A percentile compares a stretch with the other conserved stretches of the same genome.
Evolutionary conservation across 2,329 filamentous ascomycete genomes (phyloP).

Genomic region (Aspergillus sergii): DNA sequence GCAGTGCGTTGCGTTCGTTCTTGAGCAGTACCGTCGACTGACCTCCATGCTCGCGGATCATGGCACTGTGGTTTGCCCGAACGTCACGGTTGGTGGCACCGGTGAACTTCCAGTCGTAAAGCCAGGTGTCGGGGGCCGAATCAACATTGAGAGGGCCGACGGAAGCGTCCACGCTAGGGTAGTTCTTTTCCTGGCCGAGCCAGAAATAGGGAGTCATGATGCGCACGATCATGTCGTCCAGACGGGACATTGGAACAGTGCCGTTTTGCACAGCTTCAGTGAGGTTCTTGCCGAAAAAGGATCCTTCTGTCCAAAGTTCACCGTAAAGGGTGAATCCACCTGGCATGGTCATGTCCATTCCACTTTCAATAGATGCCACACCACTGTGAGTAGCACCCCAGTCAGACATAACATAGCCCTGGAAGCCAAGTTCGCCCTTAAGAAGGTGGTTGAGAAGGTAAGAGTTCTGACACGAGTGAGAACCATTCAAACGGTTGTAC

Average conservation of each 20-base stretch:
- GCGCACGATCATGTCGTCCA: slow-evolving; percentile 52
- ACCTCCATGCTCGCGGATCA: slow-evolving; percentile 64
- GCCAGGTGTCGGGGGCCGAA: slow-evolving; percentile 8
- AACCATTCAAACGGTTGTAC: slow-evolving; percentile 49
- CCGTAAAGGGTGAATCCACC: neutral
- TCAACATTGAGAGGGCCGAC: slow-evolving; percentile 27
- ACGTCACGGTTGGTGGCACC: slow-evolving; percentile 56
- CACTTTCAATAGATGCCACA: slow-evolving; percentile 48
- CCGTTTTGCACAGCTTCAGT: slow-evolving; percentile 57
- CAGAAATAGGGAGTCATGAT: slow-evolving; percentile 52
- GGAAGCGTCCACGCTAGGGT: slow-evolving; percentile 31
- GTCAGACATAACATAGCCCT: slow-evolving; percentile 51
- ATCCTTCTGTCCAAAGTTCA: neutral
- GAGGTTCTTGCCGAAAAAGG: slow-evolving; percentile 42
- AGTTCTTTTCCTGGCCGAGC: slow-evolving; percentile 48
- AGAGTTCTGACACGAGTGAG: slow-evolving; percentile 52
- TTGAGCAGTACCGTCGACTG: slow-evolving; percentile 7
- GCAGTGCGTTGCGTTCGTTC: slow-evolving; percentile 46
- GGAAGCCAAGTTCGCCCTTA: slow-evolving; percentile 55
- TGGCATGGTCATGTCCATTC: slow-evolving; percentile 62
- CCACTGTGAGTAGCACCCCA: slow-evolving; percentile 50
- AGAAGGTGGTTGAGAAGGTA: slow-evolving; percentile 49
- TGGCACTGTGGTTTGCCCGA: slow-evolving; percentile 64
- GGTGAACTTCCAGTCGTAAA: slow-evolving; percentile 33
- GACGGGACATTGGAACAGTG: slow-evolving; percentile 40